phyloP scores from a whole-genome alignment of 2,329 filamentous ascomycete genomes.

The Berkeleyomyces rouxiae region DNA sequence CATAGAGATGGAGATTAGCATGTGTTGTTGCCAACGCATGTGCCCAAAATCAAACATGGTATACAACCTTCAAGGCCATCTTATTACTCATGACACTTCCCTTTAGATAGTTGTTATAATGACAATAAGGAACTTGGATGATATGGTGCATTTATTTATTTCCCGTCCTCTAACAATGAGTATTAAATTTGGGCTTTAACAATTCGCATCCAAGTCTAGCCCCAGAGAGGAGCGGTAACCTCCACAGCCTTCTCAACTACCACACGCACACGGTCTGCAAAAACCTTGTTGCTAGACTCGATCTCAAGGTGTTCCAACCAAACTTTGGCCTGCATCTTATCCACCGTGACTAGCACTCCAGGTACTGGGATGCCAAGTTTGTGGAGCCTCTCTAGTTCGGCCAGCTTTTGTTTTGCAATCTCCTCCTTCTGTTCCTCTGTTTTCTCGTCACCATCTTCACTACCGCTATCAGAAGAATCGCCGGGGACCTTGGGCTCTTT shows the following conservation, averaged over 20 bases:
- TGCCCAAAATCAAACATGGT: too few relatives aligned
- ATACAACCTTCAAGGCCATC: too few relatives aligned
- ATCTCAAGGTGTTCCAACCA: slow-evolving; percentile 89
- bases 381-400: slow-evolving; percentile 64
- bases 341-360: slow-evolving; percentile 70
- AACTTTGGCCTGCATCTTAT: slow-evolving; percentile 72
- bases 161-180: too few relatives aligned
- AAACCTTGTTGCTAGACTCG: slow-evolving; percentile 62
- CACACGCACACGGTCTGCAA: slow-evolving; percentile 70
- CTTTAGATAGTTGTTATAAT: too few relatives aligned
- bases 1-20: too few relatives aligned
- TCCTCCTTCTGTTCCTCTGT: slow-evolving; percentile 28
- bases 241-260: slow-evolving; percentile 84
- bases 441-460: slow-evolving; percentile 15
- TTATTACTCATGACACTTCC: too few relatives aligned
- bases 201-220: slow-evolving; percentile 18
- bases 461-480: slow-evolving; percentile 19
- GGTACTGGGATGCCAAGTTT: slow-evolving; percentile 79
- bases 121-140: too few relatives aligned
- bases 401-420: slow-evolving; percentile 39
- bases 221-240: slow-evolving; percentile 62
- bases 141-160: too few relatives aligned
- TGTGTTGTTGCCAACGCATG: too few relatives aligned
- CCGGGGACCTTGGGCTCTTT: slow-evolving; percentile 37
- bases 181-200: too few relatives aligned